Percentiles rank a stretch among this genome's conserved stretches.
phyloP scores from a whole-genome alignment of 1,284 basidiomycete species.

The Polyporus tsugae region DNA sequence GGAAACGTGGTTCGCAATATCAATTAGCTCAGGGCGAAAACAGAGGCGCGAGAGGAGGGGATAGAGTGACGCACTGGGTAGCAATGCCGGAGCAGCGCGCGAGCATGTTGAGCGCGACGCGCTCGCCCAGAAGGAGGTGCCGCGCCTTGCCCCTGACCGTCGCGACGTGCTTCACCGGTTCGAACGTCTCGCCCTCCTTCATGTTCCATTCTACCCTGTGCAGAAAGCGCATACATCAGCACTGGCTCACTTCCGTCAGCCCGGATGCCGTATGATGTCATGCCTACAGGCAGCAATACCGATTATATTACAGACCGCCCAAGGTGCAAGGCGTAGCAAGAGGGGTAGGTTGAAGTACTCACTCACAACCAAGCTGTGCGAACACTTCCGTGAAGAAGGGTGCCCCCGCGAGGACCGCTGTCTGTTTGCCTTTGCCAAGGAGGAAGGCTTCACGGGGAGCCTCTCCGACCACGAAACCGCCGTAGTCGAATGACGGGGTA shows the following conservation, averaged over 20 bases:
- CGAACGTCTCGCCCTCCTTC: conserved; percentile 83
- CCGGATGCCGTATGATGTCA: neutral
- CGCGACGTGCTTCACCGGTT: conserved; percentile 89
- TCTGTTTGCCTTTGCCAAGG: conserved; percentile 81
- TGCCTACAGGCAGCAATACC: neutral
- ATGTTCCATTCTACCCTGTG: conserved; percentile 92
- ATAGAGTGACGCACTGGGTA: conserved; percentile 71
- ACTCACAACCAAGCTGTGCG: conserved; percentile 89
- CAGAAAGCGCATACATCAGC: conserved; percentile 10
- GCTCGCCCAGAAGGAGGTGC: conserved; percentile 92
- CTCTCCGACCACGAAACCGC: conserved; percentile 97
- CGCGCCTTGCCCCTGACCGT: conserved; percentile 92
- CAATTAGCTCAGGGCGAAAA: neutral
- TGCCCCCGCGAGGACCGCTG: conserved; percentile 90
- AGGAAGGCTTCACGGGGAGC: conserved; percentile 87
- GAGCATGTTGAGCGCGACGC: conserved; percentile 93
- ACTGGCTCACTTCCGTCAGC: neutral
- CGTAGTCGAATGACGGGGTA: conserved; percentile 96
- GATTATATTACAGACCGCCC: neutral
- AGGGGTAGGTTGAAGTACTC: conserved; percentile 45
- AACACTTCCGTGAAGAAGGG: conserved; percentile 98
- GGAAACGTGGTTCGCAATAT: neutral
- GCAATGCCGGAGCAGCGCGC: conserved; percentile 98
- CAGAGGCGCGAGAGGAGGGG: conserved; percentile 1
- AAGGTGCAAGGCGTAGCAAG: neutral